Percentiles rank a stretch among this genome's conserved stretches.
phyloP scores from a whole-genome alignment of 164 flowering plant species.

The Hamamelis virginiana region DNA sequence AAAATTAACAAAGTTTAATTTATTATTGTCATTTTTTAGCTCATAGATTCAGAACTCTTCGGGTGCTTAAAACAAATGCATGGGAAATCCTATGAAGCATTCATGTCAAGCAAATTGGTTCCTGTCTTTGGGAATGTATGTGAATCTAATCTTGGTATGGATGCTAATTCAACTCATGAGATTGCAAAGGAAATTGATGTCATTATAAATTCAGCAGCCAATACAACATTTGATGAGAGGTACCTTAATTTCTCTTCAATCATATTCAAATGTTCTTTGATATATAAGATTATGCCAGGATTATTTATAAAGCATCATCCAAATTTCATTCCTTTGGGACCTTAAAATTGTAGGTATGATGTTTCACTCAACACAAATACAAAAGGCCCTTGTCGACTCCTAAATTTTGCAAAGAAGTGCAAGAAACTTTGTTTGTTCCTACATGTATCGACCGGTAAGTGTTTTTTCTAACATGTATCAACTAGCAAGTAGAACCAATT shows the following conservation, averaged over 20 bases:
- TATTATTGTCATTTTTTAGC: not conserved
- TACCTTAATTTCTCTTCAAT: not conserved
- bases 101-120: constrained; percentile 12
- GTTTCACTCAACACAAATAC: constrained; percentile 24
- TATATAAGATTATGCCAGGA: too few relatives aligned
- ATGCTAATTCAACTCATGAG: not conserved
- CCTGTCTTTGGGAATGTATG: constrained; percentile 10
- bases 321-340: too few relatives aligned
- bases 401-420: not conserved
- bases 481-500: too few relatives aligned
- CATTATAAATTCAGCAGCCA: constrained; percentile 15
- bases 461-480: not conserved
- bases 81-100: constrained; percentile 2
- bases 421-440: not conserved
- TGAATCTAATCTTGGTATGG: constrained; percentile 10
- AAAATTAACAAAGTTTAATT: too few relatives aligned
- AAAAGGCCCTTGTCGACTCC: not conserved
- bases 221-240: constrained; percentile 12
- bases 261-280: not conserved
- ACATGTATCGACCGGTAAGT: constrained; percentile 2
- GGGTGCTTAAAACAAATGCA: not conserved
- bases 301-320: too few relatives aligned
- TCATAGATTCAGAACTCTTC: constrained; percentile 9
- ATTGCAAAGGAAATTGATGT: constrained; percentile 11
- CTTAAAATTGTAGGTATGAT: constrained; percentile 31